Base-by-base conservation (phyloP, 768 basidiomycete species). In the Melanogaster broomeanus region DNA sequence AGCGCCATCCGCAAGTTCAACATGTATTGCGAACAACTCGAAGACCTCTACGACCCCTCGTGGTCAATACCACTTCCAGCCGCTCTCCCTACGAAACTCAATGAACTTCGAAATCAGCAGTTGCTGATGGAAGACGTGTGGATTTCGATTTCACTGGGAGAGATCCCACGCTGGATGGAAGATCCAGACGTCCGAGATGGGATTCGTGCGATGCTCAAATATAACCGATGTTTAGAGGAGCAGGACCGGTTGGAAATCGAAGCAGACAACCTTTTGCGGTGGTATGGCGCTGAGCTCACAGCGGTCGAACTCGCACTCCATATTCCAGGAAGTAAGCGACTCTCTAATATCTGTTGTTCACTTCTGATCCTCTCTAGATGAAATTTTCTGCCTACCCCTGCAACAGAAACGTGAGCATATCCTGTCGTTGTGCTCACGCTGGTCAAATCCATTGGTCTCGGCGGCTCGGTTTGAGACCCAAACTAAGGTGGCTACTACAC, bases 71-170 rank as follows among this genome's bases (percentile, higher is more conserved):
- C 71, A 1, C 43, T 74, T 13, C 75, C 73, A 0, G 19, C 55
- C 6, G 62, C 60, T 0, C 65, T 75, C 0, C 68, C 69, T 0
- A 67, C 63, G 0, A 55, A 69, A n/a, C 53, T 77, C 2, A 44
- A 48, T 3, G 49, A 42, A 18, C 42, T 62, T 1, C 24, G 35
- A 4, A 28, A 50, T 19, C 46, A 59, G 33, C 46, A 65, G 0
- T 44, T 19, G 3, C 59, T 77, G 0, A 65, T 74, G 63, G 64
- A 73, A 33, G 72, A 74, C 48, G 61, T 73, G 0, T 75, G 72
- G 72, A 70, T 74, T 5, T 56, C 48, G 0, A 61, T 59, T 0
- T 43, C 60, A 3, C 24, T 30, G 0, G 49, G 19, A 3, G 39
- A 50, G 8, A 41, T 57, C 0, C 71, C 64, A 9, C 45, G 43